phyloP scores from a whole-genome alignment of 2,329 filamentous ascomycete genomes.

The Penicillium brasilianum region DNA sequence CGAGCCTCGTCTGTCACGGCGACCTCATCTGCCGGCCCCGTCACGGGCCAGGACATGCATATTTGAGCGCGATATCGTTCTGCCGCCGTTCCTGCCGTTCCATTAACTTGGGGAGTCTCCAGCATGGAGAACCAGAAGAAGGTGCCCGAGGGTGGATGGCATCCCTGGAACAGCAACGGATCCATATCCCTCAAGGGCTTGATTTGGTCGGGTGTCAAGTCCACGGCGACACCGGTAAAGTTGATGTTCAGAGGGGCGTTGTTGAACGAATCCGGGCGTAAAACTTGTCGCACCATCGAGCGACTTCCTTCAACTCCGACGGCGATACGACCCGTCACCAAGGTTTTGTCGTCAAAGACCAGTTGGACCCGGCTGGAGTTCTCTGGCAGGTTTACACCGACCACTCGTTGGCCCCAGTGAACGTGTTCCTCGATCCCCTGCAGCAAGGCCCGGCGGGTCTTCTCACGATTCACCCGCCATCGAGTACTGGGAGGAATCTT shows the following conservation, averaged over 20 bases:
- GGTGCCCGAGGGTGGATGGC: conserved; percentile 29
- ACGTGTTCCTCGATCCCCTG: conserved; percentile 31
- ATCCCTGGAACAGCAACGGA: conserved; percentile 43
- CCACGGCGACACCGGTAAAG: conserved; percentile 32
- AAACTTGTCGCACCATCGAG: conserved; percentile 28
- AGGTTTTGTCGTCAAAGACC: conserved; percentile 17
- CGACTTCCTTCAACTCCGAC: conserved; percentile 32
- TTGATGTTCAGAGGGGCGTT: conserved; percentile 29
- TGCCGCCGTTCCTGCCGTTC: conserved; percentile 36
- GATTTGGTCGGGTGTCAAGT: conserved; percentile 59
- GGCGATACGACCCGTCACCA: conserved; percentile 21
- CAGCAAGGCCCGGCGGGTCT: conserved; percentile 26
- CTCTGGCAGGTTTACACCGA: conserved; percentile 14
- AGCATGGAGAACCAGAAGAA: conserved; percentile 46
- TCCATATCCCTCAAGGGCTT: conserved; percentile 61
- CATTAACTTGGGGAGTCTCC: conserved; percentile 48
- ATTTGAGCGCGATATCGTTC: conserved; percentile 53
- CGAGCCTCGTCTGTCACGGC: conserved; percentile 39
- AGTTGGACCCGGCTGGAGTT: conserved; percentile 8
- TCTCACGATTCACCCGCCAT: conserved; percentile 37
- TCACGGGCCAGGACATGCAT: conserved; percentile 54
- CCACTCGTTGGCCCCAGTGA: conserved; percentile 26
- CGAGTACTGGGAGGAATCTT: conserved; percentile 36
- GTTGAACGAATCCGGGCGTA: conserved; percentile 30
- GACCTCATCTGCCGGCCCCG: conserved; percentile 41